Conservation (phyloP, 2,329 filamentous ascomycete genomes). For the Spiromastix sp. region DNA sequence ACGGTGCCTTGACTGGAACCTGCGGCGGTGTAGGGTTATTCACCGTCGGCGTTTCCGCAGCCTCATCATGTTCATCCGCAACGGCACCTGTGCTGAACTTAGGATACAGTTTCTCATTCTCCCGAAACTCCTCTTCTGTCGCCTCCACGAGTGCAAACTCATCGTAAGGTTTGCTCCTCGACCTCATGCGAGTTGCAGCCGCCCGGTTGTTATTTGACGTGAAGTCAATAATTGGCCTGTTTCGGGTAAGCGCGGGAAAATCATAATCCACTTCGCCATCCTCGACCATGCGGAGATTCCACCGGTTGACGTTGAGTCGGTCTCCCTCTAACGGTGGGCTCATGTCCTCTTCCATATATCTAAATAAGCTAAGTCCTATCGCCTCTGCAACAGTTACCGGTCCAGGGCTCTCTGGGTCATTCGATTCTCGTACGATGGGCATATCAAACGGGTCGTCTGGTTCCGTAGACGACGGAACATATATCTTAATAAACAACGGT, state of each 20-base stretch:
- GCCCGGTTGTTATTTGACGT: constrained; percentile 58
- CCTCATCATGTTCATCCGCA: constrained; percentile 16
- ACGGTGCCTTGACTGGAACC: constrained; percentile 6
- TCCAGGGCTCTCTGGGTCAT: constrained; percentile 38
- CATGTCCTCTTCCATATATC: constrained; percentile 48
- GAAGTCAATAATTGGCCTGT: constrained; percentile 51
- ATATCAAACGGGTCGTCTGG: constrained; percentile 49
- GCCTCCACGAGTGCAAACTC: constrained; percentile 57
- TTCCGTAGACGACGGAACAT: constrained; percentile 48
- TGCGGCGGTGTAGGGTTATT: constrained; percentile 17
- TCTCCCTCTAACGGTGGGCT: constrained; percentile 42
- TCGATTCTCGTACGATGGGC: constrained; percentile 44
- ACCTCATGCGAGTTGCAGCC: constrained; percentile 41
- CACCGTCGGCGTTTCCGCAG: constrained; percentile 10
- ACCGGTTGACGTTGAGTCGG: constrained; percentile 51
- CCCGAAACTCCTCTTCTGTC: constrained; percentile 42
- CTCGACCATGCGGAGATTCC: constrained; percentile 58
- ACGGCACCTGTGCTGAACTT: constrained; percentile 31
- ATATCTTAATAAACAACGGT: constrained; percentile 54
- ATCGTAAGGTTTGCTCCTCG: constrained; percentile 54
- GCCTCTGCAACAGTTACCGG: constrained; percentile 51
- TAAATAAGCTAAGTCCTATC: constrained; percentile 53
- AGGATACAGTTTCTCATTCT: constrained; percentile 49
- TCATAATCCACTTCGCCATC: constrained; percentile 58
- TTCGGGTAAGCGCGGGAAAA: constrained; percentile 50